These are phyloP conservation scores for Candida corydali DNA, from an alignment of 805 yeast genomes.

Conservation along the genomic window DNA sequence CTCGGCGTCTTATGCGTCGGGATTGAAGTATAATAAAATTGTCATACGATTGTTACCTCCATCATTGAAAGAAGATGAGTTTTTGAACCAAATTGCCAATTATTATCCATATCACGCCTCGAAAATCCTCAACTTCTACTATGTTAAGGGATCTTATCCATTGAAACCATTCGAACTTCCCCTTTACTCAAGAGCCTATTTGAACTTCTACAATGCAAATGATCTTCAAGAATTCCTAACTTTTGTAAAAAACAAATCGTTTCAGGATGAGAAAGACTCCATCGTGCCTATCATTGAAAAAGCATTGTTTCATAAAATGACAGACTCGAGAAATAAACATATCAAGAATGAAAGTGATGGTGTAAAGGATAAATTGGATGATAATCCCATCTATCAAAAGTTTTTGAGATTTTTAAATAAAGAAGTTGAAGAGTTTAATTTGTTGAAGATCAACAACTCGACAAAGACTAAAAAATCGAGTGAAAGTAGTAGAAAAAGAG, in stretches of 20 bases:
- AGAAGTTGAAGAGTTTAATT: conserved; percentile 10
- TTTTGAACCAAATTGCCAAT: conserved; percentile 10
- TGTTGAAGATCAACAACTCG: conserved; percentile 10
- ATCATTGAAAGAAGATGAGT: conserved; percentile 8
- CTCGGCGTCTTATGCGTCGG: neutral
- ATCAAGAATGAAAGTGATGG: neutral
- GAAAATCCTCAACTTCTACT: conserved; percentile 25
- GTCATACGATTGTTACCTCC: conserved; percentile 45
- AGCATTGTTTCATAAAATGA: conserved; percentile 23
- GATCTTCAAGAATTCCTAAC: conserved; percentile 24
- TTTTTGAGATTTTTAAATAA: conserved; percentile 8
- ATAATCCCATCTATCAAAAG: conserved; percentile 13
- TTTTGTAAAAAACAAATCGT: conserved; percentile 15
- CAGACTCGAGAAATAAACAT: conserved; percentile 6
- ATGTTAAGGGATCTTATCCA: conserved; percentile 39
- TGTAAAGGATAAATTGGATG: conserved; percentile 9
- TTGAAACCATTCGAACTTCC: conserved; percentile 37
- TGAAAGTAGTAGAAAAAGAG: conserved; percentile 8
- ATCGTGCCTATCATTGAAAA: conserved; percentile 33
- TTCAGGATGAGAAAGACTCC: conserved; percentile 10
- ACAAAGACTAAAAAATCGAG: conserved; percentile 7
- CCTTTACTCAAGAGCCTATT: conserved; percentile 38
- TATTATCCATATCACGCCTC: conserved; percentile 9
- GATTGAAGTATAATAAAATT: conserved; percentile 17
- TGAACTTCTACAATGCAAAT: conserved; percentile 26